Base-by-base conservation (phyloP, 202 grass and related monocot genomes). In the Eragrostis tef region DNA sequence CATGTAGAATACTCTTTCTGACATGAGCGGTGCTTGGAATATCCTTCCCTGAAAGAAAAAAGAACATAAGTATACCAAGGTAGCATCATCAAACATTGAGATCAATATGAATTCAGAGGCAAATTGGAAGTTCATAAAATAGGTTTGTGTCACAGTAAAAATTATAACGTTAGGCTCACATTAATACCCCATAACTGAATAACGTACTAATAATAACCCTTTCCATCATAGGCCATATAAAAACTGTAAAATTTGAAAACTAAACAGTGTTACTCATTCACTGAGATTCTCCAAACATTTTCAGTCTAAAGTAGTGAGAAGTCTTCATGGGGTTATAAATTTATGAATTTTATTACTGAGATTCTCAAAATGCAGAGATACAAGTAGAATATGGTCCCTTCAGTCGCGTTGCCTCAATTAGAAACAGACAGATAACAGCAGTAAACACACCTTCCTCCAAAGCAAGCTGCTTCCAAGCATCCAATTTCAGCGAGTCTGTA, bases 391-490 rank as follows among this genome's bases (percentile, higher is more conserved):
- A 21, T 47, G 17, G 29, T 65, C 39, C 48, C 16, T 45, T 7
- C 43, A 0, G 44, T 52, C 68, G 29, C 29, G 16, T 72, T 79
- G 22, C 46, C 17, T 5, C 17, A 66, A 68, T 13, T 51, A 12
- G 20, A 64, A 47, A 72, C n/a, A 47, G 47, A 29, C 0, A 59
- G 10, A 25, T 48, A 13, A 16, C 26, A 73, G 27, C 46, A 9
- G 12, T 59, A 73, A 49, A 39, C 29, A 42, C 88, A 98, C 96
- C 96, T 90, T 98, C 96, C 82, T 98, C 92, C 75, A 80, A 84
- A 88, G 96, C 96, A 93, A 98, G 89, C 70, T 95, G 96, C 75
- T 77, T 95, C 96, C 96, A 98, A 73, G 90, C 88, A 89, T 94
- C 89, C 80, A 98, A 77, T 70, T 95, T 98, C 67, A 98, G 66